Base-by-base conservation (phyloP, 2,329 filamentous ascomycete species). In the Ceratocystiopsis sp. region DNA sequence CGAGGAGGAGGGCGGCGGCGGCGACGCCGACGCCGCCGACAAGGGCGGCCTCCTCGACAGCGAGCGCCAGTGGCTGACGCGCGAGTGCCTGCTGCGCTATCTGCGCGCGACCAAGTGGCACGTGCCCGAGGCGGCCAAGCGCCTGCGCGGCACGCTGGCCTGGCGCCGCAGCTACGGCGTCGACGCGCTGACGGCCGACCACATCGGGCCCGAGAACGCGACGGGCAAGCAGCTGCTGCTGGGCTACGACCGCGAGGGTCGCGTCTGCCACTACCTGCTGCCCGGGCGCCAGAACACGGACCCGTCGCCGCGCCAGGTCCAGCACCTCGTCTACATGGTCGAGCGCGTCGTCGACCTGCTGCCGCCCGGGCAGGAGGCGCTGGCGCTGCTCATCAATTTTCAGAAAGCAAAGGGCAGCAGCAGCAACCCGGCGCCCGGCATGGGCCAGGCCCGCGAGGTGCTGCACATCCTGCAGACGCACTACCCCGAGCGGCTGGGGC, bases 261-360 rank as follows among this genome's bases (percentile, higher is more conserved):
- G 89, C n/a, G 85, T 87, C 2, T 95, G 87, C 59, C 75, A 91
- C 55, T 95, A 95, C 62, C 73, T 98, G 46, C 80, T 82, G 57
- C 91, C 91, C 2, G 84, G 80, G 32, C 78, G 80, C 51, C 91
- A 98, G 64, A 98, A 98, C 67, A 96, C 91, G 1, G 80, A 93
- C 52, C 72, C 78, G 45, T 82, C 78, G 48, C 83, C 86, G 35
- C 74, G 84, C 52, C 91, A 96, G 64, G 78, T 94, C 44, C 79
- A 98, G 61, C 87, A 96, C 59, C 66, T 98, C 47, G 86, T 95
- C 42, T 98, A 82, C 65, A 95, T 96, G 87, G 64, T 96, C 37
- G 91, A 98, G 66, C 74, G 84, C 35, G 78, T 83, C 33, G 75
- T 94, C 50, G 87, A 95, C 53, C 63, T 96, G 48, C 86, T 93